Percentiles rank a stretch among this genome's conserved stretches.
Evolutionary conservation across 2,329 filamentous ascomycete species (phyloP).

Genomic region (Claviceps africana): DNA sequence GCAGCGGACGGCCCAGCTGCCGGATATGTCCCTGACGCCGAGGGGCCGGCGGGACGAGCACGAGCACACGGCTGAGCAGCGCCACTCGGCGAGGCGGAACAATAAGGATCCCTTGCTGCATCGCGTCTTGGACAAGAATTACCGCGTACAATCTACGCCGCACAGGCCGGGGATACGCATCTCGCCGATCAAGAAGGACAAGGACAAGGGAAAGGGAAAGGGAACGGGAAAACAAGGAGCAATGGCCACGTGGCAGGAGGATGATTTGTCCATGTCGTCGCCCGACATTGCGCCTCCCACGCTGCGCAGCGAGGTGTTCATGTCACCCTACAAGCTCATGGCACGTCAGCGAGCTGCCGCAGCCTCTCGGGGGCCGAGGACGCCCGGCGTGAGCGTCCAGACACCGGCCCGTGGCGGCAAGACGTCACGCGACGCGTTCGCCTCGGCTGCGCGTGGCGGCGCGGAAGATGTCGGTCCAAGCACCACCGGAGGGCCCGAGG

Average conservation of each 20-base stretch:
- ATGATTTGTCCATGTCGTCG: constrained; percentile 51
- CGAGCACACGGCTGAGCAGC: constrained; percentile 18
- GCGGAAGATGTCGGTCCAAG: neutral
- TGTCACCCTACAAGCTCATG: constrained; percentile 49
- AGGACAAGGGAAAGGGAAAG: constrained; percentile 10
- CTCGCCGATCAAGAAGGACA: constrained; percentile 28
- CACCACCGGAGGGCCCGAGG: constrained; percentile 1
- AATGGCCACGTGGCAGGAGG: constrained; percentile 28
- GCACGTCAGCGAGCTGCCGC: constrained; percentile 28
- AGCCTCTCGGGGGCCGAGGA: constrained; percentile 40
- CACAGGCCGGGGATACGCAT: constrained; percentile 40
- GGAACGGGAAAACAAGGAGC: constrained; percentile 16
- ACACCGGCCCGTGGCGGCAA: constrained; percentile 44
- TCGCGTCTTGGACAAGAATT: constrained; percentile 87
- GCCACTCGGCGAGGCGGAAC: constrained; percentile 18
- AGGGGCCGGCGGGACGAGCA: constrained; percentile 26
- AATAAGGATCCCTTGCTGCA: constrained; percentile 70
- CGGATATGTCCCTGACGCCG: constrained; percentile 51
- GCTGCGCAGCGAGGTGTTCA: constrained; percentile 73
- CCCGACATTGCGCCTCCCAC: constrained; percentile 71
- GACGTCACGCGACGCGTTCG: constrained; percentile 37
- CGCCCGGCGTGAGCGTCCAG: constrained; percentile 74
- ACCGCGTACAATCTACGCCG: constrained; percentile 84
- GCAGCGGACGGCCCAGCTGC: constrained; percentile 39
- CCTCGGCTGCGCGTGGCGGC: constrained; percentile 8